Evolutionary conservation across 2,329 filamentous ascomycete species (phyloP).

Genomic region (Fusarium secorum): DNA sequence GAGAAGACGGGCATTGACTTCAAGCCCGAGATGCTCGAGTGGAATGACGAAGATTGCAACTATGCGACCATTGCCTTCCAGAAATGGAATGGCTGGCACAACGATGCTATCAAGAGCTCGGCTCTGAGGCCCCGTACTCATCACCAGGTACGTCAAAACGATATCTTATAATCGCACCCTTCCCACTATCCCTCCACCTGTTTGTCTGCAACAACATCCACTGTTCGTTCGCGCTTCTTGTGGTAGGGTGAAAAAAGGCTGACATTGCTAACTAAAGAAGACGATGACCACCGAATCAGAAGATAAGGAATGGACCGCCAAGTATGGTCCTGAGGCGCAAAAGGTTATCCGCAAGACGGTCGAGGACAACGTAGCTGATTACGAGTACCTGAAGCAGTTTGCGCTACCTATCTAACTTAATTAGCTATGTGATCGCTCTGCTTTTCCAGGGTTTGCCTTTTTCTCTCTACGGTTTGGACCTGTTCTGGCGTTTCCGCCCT

Average conservation of each 20-base stretch:
- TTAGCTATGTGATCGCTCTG: background rate
- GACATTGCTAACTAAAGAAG: conserved; percentile 56
- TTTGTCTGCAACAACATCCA: conserved; percentile 34
- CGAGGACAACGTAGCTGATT: conserved; percentile 74
- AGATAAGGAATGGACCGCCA: conserved; percentile 74
- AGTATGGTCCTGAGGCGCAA: conserved; percentile 76
- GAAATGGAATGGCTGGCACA: conserved; percentile 97
- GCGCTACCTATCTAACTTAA: conserved; percentile 31
- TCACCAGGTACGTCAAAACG: conserved; percentile 60
- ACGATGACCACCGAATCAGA: conserved; percentile 70
- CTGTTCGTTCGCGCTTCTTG: conserved; percentile 33
- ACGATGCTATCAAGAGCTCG: conserved; percentile 87
- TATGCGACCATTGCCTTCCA: conserved; percentile 80
- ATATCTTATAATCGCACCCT: conserved; percentile 21
- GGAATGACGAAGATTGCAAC: conserved; percentile 80
- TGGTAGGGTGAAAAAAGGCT: conserved; percentile 33
- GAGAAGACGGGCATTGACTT: conserved; percentile 81
- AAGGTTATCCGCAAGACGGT: conserved; percentile 75
- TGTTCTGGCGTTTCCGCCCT: conserved; percentile 1
- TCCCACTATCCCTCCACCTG: conserved; percentile 24
- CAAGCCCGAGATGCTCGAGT: conserved; percentile 79
- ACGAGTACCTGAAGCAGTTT: conserved; percentile 84
- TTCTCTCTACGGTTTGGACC: conserved; percentile 5
- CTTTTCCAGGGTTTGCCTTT: background rate
- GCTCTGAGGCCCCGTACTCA: conserved; percentile 75